Evolutionary conservation across 306 rosid genomes (phyloP), one percentile per base, ranked within the genome.

Genomic region (Glycyrrhiza uralensis): DNA sequence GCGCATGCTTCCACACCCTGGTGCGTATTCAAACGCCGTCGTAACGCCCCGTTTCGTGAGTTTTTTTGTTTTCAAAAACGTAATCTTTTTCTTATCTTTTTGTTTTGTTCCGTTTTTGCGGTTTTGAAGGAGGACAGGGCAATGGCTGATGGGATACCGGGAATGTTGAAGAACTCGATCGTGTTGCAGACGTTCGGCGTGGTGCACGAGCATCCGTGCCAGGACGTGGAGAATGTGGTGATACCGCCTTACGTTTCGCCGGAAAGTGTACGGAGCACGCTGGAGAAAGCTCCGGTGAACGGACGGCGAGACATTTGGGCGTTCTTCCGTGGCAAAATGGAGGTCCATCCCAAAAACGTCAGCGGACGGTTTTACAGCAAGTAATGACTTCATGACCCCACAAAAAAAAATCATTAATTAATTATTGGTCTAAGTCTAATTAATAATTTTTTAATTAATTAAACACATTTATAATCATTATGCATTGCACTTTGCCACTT

Each of bases 311-410:
- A 95, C 42, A 85, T 95, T 47, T 95, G 88, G 76, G 97, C 74
- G 7, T 91, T 91, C 78, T 95, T 95, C 76, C 81, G 99, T 26
- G 99, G 99, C 0, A 95, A 95, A 74, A 95, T 95, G 99, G 99
- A 95, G 59, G 85, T 95, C 29, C 89, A 95, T 56, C 99, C 99
- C 0, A 95, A 91, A 66, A 95, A 95, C 59, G 79, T 95, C 58
- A 95, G 96, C 59, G 99, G 99, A 29, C 72, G 90, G 36, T 95
- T 55, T 81, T 95, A 91, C 90, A 88, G 99, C 99, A 95, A 86
- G 99, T 95, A 88, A 73, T 10, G 10, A 66, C 11, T 12, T n/a
- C 22, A 15, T 60, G 4, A 60, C 54, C 66, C 66, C 51, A 38
- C 45, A 9, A 5, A 4, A 9, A 5, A 4, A 8, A 5, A 72